Evolutionary conservation across 768 basidiomycete species (phyloP).

Genomic region (Boletellus sp.): DNA sequence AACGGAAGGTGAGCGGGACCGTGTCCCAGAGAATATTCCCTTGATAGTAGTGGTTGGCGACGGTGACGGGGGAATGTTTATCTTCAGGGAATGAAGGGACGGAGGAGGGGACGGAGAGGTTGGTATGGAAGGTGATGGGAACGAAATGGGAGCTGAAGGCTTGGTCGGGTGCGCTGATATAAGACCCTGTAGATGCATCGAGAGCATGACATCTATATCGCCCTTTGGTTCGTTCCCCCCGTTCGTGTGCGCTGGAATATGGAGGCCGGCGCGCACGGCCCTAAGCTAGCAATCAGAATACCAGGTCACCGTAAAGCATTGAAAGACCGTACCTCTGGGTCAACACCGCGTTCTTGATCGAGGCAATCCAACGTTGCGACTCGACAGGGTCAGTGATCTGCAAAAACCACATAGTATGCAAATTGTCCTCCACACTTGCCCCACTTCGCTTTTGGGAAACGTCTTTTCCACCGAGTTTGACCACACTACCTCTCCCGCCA

Average conservation of each 20-base stretch:
- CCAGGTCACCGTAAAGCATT: neutral
- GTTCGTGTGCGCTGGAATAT: conserved; percentile 39
- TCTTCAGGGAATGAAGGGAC: conserved; percentile 26
- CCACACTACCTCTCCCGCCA: conserved; percentile 46
- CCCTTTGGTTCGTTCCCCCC: conserved; percentile 62
- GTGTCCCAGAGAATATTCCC: conserved; percentile 22
- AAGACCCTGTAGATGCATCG: conserved; percentile 68
- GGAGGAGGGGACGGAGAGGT: conserved; percentile 29
- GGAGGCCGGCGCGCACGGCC: conserved; percentile 65
- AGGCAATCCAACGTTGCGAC: conserved; percentile 72
- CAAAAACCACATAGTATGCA: conserved; percentile 49
- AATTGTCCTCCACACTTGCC: conserved; percentile 6
- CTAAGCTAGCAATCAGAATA: conserved; percentile 33
- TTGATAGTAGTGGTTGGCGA: conserved; percentile 19
- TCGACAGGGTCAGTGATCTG: conserved; percentile 59
- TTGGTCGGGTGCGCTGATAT: conserved; percentile 31
- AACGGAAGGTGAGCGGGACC: conserved; percentile 30
- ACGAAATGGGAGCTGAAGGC: conserved; percentile 5
- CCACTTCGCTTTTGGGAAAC: conserved; percentile 41
- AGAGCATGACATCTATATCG: conserved; percentile 81
- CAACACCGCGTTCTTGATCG: conserved; percentile 69
- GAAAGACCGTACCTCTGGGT: conserved; percentile 52
- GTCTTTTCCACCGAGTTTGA: conserved; percentile 67
- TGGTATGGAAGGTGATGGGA: conserved; percentile 16
- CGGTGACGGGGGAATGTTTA: conserved; percentile 15